Percentiles rank a stretch among this genome's conserved stretches.
phyloP scores from a whole-genome alignment of 139 green algal genomes.

The Volvox africanus region DNA sequence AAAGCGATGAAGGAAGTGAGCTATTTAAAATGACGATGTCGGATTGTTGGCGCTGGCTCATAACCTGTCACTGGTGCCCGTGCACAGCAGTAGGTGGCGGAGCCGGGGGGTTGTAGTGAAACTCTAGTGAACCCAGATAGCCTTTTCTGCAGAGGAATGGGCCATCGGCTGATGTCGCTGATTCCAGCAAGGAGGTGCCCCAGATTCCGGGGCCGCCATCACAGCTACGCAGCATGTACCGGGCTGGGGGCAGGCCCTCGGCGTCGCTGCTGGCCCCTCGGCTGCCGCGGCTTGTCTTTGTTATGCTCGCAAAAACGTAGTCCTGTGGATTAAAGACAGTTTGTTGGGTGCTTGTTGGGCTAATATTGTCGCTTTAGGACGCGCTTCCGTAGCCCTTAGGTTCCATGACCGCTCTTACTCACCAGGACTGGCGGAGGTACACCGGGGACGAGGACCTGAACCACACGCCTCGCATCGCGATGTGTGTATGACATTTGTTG shows the following conservation, averaged over 20 bases:
- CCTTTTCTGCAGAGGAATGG: not conserved
- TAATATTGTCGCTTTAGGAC: too few relatives aligned
- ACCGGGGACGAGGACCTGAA: not conserved
- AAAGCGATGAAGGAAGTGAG: too few relatives aligned
- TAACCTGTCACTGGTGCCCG: not conserved
- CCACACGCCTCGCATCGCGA: not conserved
- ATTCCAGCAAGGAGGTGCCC: not conserved
- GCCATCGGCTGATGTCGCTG: not conserved
- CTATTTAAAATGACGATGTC: too few relatives aligned
- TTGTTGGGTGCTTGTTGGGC: not conserved
- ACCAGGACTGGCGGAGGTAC: slow-evolving; percentile 6
- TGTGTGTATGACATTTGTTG: too few relatives aligned
- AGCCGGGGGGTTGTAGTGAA: not conserved
- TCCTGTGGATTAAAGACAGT: not conserved
- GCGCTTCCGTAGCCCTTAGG: too few relatives aligned
- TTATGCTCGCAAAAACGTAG: slow-evolving; percentile 22
- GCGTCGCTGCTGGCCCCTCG: too few relatives aligned
- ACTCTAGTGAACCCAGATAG: not conserved
- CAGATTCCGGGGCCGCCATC: not conserved
- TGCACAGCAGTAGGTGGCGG: not conserved
- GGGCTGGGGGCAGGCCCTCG: not conserved
- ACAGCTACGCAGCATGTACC: slow-evolving; percentile 5
- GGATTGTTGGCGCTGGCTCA: not conserved
- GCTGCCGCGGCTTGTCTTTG: not conserved
- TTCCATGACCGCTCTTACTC: not conserved